Percentiles rank a stretch among this genome's conserved stretches.
Evolutionary conservation across 2,329 filamentous ascomycete genomes (phyloP).

Genomic region (Clarireedia monteithiana): DNA sequence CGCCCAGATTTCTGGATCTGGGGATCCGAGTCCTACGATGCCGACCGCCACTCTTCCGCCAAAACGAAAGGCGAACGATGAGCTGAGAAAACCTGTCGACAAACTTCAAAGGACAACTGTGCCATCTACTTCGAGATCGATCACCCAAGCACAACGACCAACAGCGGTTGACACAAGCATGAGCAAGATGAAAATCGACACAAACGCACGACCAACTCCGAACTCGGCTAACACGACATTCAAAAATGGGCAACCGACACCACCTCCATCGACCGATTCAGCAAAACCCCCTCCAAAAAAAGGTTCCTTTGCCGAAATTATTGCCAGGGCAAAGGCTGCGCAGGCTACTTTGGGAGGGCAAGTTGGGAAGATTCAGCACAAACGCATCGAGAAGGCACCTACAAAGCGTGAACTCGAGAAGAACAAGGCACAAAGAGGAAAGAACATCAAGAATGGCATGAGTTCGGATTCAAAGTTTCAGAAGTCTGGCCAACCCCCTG

Average conservation of each 20-base stretch:
- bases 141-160: constrained; percentile 12
- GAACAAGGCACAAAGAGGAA: constrained; percentile 20
- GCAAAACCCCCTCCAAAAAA: constrained; percentile 50
- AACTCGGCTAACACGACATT: constrained; percentile 10
- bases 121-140: constrained; percentile 20
- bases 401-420: constrained; percentile 41
- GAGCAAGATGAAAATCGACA: constrained; percentile 17
- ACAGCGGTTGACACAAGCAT: constrained; percentile 16
- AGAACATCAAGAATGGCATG: constrained; percentile 21
- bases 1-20: constrained; percentile 54
- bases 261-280: constrained; percentile 15
- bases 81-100: constrained; percentile 33
- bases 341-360: constrained; percentile 49
- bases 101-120: constrained; percentile 36
- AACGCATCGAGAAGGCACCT: constrained; percentile 57
- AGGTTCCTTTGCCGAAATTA: constrained; percentile 65
- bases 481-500: constrained; percentile 11
- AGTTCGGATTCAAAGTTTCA: constrained; percentile 24
- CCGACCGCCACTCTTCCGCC: constrained; percentile 26
- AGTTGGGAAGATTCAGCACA: constrained; percentile 67
- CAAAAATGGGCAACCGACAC: constrained; percentile 23
- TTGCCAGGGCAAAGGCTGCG: constrained; percentile 62
- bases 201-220: constrained; percentile 10
- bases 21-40: constrained; percentile 35
- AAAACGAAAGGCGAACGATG: constrained; percentile 53